Base-by-base conservation (phyloP, 1,139 yeast species). In the Taphrina confusa region DNA sequence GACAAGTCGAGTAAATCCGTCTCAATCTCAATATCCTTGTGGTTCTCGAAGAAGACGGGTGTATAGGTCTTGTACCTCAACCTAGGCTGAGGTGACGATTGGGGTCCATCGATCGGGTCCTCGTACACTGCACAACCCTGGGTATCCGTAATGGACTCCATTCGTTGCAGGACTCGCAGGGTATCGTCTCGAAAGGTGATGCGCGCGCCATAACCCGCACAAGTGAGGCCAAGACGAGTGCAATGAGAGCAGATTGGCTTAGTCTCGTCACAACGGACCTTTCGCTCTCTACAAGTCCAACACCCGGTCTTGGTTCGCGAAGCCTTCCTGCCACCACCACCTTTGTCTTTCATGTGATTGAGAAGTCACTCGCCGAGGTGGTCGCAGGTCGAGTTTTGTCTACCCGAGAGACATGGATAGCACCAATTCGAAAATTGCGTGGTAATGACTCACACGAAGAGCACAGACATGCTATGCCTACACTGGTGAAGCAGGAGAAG, bases 161-260 rank as follows among this genome's bases (percentile, higher is more conserved):
- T 57, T 8, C 61, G 49, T 33, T 42, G 46, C 36, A 49, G 22
- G 16, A 57, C 61, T 6, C 61, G 40, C 56, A 31, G 61, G 9
- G 61, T 57, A 22, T 57, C 61, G 20, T 57, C 61, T 3, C 61
- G 56, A 46, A 57, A 57, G 16, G 57, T 36, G 55, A 57, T 49
- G 16, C 57, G 42, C 3, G 49, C 45, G 18, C 57, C 45, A 54
- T 57, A 57, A 8, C 61, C 61, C 27, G 51, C 61, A 25, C 61
- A 57, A n/a, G 30, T 44, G 14, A 57, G 20, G 8, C 52, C 51
- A 2, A 57, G 50, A 5, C 61, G 46, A n/a, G 39, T 30, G 37
- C 61, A 57, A 14, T 51, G 34, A 11, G 33, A 14, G 23, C 61
- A 57, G 50, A 49, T 33, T 6, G 61, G 61, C 45, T 33, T 47